Percentiles rank a stretch among this genome's conserved stretches.
These are phyloP conservation scores for Chaetomiaceae sp. DNA, from an alignment of 2,329 filamentous ascomycete genomes.

Conservation along the genomic window DNA sequence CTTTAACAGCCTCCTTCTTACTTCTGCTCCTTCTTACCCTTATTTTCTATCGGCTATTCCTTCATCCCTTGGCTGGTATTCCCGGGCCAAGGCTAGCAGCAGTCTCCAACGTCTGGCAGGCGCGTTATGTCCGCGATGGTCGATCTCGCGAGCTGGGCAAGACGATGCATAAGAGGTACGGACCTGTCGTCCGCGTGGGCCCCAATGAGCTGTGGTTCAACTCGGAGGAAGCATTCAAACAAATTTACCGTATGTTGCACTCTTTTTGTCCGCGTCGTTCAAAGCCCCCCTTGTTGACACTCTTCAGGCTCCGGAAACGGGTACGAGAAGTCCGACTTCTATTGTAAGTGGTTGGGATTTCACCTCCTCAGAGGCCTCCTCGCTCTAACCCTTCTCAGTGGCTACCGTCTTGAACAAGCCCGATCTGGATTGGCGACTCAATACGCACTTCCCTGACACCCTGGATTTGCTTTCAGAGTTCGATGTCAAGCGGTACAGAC, in stretches of 20 bases:
- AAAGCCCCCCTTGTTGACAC: neutral
- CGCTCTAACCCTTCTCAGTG: slow-evolving; percentile 30
- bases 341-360: slow-evolving; percentile 37
- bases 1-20: neutral
- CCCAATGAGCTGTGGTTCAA: slow-evolving; percentile 52
- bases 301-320: slow-evolving; percentile 40
- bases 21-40: slow-evolving; percentile 1
- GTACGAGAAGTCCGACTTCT: slow-evolving; percentile 50
- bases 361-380: neutral
- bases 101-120: slow-evolving; percentile 45
- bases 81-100: slow-evolving; percentile 46
- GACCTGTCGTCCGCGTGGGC: slow-evolving; percentile 47
- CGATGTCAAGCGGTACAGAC: slow-evolving; percentile 42
- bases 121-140: slow-evolving; percentile 41
- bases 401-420: slow-evolving; percentile 43
- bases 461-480: slow-evolving; percentile 49
- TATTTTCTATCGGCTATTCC: slow-evolving; percentile 35
- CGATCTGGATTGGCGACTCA: slow-evolving; percentile 36
- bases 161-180: slow-evolving; percentile 43
- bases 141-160: slow-evolving; percentile 38
- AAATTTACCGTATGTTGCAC: slow-evolving; percentile 40
- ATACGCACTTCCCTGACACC: slow-evolving; percentile 37
- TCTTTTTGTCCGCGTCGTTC: too few species aligned
- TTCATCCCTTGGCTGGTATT: slow-evolving; percentile 42
- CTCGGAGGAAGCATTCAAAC: slow-evolving; percentile 42